Evolutionary conservation across 768 basidiomycete species (phyloP), one percentile per base, ranked within the genome.

Genomic region (Pilatotrama ljubarskyi): DNA sequence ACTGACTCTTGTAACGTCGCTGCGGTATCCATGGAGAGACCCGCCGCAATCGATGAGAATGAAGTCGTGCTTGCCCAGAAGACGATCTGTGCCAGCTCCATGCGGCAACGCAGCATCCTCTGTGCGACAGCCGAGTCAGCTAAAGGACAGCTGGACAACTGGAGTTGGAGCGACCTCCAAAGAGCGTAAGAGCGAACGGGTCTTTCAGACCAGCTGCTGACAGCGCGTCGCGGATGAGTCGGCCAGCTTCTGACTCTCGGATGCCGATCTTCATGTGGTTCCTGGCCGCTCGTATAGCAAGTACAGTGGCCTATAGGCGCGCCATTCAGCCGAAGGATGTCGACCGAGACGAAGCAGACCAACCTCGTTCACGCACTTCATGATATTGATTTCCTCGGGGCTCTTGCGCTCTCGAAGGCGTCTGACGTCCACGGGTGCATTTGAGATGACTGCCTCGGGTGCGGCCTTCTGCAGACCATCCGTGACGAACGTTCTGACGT

Each of bases 41-140:
- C 84, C 90, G 9, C 84, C 88, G 51, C 84, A 82, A 69, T 95
- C 93, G 59, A 94, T 86, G 14, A 95, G 77, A 11, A 86, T 80
- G 58, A 91, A 81, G 64, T 95, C 92, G 5, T 77, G 67, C 53
- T 74, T 69, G 0, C 72, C 74, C 13, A 94, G 76, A 0, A 67
- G 66, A 32, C 85, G 81, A 68, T 94, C 88, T 0, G 86, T 87
- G 2, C 91, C 90, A 37, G 81, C 78, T 6, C 92, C 94, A 70
- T 95, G 93, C 3, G 92, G 93, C 22, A 92, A 81, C 2, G 91
- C 92, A 5, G 91, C 93, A 65, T 94, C 90, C 59, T 89, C 93
- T 94, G 70, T 13, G 11, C 62, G 29, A 65, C 47, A 48, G 29
- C 35, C 58, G 35, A 7, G 55, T 35, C 24, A 25, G 41, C 26